Evolutionary conservation across 2,329 filamentous ascomycete genomes (phyloP), one percentile per base, ranked within the genome.

Genomic region (Penicillium sp.): DNA sequence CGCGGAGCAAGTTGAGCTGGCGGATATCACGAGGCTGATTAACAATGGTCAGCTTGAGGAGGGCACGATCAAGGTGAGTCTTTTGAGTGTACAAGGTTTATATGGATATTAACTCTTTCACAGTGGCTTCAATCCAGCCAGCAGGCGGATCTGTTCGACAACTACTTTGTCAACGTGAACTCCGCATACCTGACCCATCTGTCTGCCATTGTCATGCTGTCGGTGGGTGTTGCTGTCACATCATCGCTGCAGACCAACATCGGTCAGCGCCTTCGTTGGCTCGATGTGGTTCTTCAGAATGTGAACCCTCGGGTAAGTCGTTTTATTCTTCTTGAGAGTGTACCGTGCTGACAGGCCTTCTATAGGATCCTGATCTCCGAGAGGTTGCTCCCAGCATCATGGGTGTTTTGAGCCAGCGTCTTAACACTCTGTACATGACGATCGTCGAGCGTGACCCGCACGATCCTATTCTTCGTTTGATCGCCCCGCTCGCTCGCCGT

Each of bases 171-270:
- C 14, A 71, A 69, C 37, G 68, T 74, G 50, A 73, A 75, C 42
- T 77, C 78, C 1, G 59, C 64, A 6, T 82, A 78, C 56, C 64
- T 82, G 15, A 63, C 63, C 12, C 64, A 68, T 26, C 68, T 81
- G 12, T 71, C 75, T 18, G 72, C 76, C 2, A 69, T 82, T 27
- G 70, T 81, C 23, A 67, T 71, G 15, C 69, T 82, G 28, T 80
- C 77, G 2, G 76, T 80, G 16, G 75, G 74, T 35, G 76, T 77
- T 14, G 77, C 78, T n/a, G 73, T 81, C 16, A 79, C 76, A 2
- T 70, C 73, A 2, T 69, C 70, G 30, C 62, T 81, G 39, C 65
- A 73, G 18, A 73, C 70, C 7, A 73, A 77, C 44, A 56, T 75
- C 16, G 53, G 62, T 22, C 67, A 75, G 55, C 75, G 79, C 40